Evolutionary conservation across 2,329 filamentous ascomycete species (phyloP), one percentile per base, ranked within the genome.

Genomic region (Grosmannia penicillata): DNA sequence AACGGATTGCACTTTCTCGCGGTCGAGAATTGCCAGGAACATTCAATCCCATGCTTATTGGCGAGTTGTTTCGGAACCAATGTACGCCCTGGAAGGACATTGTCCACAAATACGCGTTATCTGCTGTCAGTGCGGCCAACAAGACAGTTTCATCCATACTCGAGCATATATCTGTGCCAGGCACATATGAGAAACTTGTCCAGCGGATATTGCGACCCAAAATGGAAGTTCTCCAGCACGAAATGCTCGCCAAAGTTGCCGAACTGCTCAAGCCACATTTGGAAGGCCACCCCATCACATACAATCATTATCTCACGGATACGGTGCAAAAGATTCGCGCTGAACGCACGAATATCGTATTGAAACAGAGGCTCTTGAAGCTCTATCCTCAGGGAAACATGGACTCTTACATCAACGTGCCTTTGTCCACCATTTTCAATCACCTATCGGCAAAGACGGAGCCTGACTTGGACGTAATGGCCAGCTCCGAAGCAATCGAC

Each of bases 281-380:
- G 4, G 40, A 45, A 2, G 41, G 47, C 1, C 59, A 62, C 38
- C 56, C 59, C 0, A 61, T 63, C 26, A 62, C 59, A 0, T 62
- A 62, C 40, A 58, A 63, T 37, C 50, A 56, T 33, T 50, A 56
- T 30, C 45, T 62, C 4, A 56, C 52, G 1, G 52, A 59, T 8
- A 56, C 43, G 2, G 45, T 62, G 2, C 52, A 58, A 35, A 51
- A 53, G 22, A 48, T 48, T 15, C 51, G 51, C 22, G 11, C 21
- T 2, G n/a, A 36, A 4, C n/a, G n/a, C n/a, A n/a, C n/a, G n/a
- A n/a, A n/a, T n/a, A n/a, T n/a, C n/a, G n/a, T n/a, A n/a, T n/a
- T n/a, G n/a, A n/a, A n/a, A n/a, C n/a, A n/a, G n/a, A n/a, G n/a
- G n/a, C n/a, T n/a, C n/a, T 19, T 42, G 9, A 24, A 36, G 2